Percentiles rank a stretch among this genome's conserved stretches.
These are phyloP conservation scores for Mortierella sp. DNA, from an alignment of 371 early-diverging fungal species.

Conservation along the genomic window DNA sequence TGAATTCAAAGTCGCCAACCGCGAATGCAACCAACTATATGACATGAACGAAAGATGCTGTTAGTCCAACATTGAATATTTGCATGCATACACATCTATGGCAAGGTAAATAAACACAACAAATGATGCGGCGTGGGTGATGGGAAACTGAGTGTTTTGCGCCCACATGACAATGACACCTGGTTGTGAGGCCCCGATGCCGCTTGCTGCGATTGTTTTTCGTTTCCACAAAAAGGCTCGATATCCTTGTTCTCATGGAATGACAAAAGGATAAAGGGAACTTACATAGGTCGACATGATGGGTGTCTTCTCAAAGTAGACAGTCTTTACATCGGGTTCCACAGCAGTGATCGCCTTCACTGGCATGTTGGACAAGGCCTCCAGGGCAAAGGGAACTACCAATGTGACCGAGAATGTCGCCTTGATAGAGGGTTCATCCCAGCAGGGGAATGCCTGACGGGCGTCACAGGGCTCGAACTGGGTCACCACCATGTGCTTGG, in stretches of 20 bases:
- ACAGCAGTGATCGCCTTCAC: slow-evolving; percentile 56
- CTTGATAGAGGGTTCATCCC: slow-evolving; percentile 88
- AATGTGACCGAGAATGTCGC: slow-evolving; percentile 88
- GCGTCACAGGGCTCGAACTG: slow-evolving; percentile 95
- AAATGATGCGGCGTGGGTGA: no score
- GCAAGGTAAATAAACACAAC: slow-evolving; percentile 56
- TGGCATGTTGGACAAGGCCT: slow-evolving; percentile 90
- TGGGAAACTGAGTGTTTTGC: no score
- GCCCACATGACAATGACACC: no score
- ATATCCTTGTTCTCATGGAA: no score
- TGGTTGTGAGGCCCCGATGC: no score
- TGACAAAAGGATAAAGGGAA: slow-evolving; percentile 1
- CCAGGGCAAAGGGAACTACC: slow-evolving; percentile 67
- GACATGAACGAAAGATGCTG: not conserved
- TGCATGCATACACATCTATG: not conserved
- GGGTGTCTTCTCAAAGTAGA: slow-evolving; percentile 84
- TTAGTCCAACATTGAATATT: no score
- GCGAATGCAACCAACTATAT: slow-evolving; percentile 80
- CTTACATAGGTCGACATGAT: slow-evolving; percentile 89
- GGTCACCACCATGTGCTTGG: slow-evolving; percentile 79
- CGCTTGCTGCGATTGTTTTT: slow-evolving; percentile 34
- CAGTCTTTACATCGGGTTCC: slow-evolving; percentile 54
- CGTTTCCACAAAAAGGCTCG: no score
- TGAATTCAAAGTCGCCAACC: slow-evolving; percentile 87
- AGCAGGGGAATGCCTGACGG: slow-evolving; percentile 91